These are phyloP conservation scores for Metarhizium album DNA, from an alignment of 2,329 filamentous ascomycete genomes.

Conservation along the genomic window DNA sequence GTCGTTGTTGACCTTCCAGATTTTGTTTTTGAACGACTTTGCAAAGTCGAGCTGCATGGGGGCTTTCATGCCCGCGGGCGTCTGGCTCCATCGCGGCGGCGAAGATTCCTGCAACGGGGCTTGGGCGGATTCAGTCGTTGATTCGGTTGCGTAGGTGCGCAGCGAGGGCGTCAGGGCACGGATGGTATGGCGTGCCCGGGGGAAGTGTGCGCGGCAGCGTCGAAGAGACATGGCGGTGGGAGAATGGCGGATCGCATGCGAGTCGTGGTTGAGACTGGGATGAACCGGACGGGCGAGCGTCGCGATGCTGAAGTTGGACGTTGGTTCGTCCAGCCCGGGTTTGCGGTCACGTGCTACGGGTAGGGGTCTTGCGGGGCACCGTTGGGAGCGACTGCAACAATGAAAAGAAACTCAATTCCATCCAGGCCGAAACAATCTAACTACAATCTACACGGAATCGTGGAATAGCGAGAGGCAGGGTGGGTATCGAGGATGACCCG, in stretches of 20 bases:
- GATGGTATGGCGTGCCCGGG: slow-evolving; percentile 14
- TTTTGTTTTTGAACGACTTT: slow-evolving; percentile 40
- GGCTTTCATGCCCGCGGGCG: slow-evolving; percentile 58
- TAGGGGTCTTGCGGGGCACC: background rate
- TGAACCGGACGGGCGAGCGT: background rate
- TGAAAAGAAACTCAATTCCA: too few species aligned
- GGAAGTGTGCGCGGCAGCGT: slow-evolving; percentile 20
- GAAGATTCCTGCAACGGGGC: slow-evolving; percentile 7
- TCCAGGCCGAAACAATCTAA: too few species aligned
- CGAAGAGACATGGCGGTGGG: slow-evolving; percentile 22
- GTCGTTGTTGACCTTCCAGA: slow-evolving; percentile 64
- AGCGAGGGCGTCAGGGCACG: slow-evolving; percentile 14
- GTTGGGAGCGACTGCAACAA: too few species aligned
- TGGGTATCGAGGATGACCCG: too few species aligned
- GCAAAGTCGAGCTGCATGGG: slow-evolving; percentile 52
- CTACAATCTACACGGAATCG: too few species aligned
- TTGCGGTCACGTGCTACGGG: background rate
- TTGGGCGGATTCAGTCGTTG: slow-evolving; percentile 17
- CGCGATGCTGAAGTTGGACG: background rate
- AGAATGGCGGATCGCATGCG: background rate
- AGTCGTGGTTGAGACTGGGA: background rate
- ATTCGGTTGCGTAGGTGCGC: slow-evolving; percentile 20
- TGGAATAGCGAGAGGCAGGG: too few species aligned
- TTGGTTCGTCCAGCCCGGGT: background rate
- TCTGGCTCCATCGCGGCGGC: slow-evolving; percentile 58